Evolutionary conservation across 495 filamentous ascomycete genomes (phyloP), one percentile per base, ranked within the genome.

Genomic region (Podospora pseudopauciseta): DNA sequence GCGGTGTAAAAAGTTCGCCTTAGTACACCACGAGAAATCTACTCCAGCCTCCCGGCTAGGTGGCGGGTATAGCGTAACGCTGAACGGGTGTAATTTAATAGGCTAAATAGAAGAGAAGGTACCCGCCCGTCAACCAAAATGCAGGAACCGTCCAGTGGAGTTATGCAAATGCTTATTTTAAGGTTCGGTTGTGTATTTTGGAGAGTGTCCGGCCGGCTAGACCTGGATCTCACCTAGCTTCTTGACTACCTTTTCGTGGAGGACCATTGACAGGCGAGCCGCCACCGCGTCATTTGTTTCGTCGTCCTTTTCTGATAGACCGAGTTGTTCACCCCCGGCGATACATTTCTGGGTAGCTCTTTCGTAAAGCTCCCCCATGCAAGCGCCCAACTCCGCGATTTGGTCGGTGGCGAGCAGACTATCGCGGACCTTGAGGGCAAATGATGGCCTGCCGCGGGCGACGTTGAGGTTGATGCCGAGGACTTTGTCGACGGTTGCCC

Each of bases 401-500:
- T 70, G 68, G 15, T 71, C 69, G 4, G 69, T 65, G 53, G 64
- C 68, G 3, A 80, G 68, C 62, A 80, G 68, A 0, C 65, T 67
- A 30, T 73, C 59, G 2, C 77, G 73, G 13, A 80, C 74, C 3
- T 70, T 60, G 16, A 79, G 63, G 11, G 78, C 73, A 27, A 78
- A 67, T 1, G 73, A 75, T 19, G 76, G 73, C 56, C 74, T 63
- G 0, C 67, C 68, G 11, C 74, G 65, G 6, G 72, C 71, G 4
- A 56, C 69, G 32, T 75, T 70, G 56, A 73, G 57, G 67, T 78
- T 69, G 54, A 86, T 79, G 1, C 68, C 73, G 18, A 86, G 66
- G 7, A 86, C 77, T 11, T 68, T 26, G n/a, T 85, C 81, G n/a
- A 86, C 76, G 15, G 80, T 79, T 44, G 78, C 70, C 85, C 85